phyloP scores from a whole-genome alignment of 371 early-diverging fungal genomes.

The Syncephalis fuscata region DNA sequence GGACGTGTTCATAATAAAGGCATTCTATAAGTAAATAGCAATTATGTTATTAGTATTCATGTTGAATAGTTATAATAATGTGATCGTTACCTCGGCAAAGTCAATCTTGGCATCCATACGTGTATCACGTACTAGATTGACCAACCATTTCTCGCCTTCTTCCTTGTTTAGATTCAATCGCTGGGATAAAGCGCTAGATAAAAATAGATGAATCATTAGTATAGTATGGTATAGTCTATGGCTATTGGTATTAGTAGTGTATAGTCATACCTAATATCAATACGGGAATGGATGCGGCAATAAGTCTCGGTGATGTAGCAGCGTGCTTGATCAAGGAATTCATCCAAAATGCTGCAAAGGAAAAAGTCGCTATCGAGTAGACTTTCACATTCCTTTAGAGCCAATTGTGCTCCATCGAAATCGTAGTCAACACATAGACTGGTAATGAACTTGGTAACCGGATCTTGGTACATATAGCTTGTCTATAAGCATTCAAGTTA shows the following conservation, averaged over 20 bases:
- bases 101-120: constrained; percentile 94
- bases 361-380: constrained; percentile 81
- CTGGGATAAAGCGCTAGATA: constrained; percentile 41
- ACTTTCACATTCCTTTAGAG: constrained; percentile 72
- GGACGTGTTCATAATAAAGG: constrained; percentile 80
- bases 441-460: constrained; percentile 82
- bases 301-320: constrained; percentile 89
- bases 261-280: constrained; percentile 44
- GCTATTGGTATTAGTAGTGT: no score
- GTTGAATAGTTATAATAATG: background rate
- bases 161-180: constrained; percentile 72
- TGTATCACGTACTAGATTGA: constrained; percentile 86
- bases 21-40: constrained; percentile 41
- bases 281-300: constrained; percentile 86
- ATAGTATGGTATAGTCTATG: no score
- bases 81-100: constrained; percentile 33
- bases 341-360: constrained; percentile 60
- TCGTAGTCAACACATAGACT: constrained; percentile 80
- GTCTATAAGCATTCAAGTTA: no score
- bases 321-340: constrained; percentile 85
- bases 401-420: constrained; percentile 82
- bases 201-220: constrained; percentile 5
- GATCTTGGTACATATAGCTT: constrained; percentile 61
- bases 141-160: constrained; percentile 93
- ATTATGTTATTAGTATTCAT: background rate